phyloP scores from a whole-genome alignment of 2,329 filamentous ascomycete genomes.

The Ophiostoma ips region DNA sequence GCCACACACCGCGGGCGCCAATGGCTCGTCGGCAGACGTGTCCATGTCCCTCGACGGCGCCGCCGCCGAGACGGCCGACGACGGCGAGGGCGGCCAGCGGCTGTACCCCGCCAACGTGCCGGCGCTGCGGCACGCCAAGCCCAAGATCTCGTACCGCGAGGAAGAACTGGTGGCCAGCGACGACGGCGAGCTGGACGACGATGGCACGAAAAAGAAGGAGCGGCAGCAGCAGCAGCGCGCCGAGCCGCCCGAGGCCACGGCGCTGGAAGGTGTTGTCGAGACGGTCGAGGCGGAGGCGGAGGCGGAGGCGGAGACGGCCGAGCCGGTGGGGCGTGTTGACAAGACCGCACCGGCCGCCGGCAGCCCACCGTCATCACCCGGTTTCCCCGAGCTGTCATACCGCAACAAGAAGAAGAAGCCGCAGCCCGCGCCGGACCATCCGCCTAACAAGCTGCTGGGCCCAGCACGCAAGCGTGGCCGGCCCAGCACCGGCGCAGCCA shows the following conservation, averaged over 20 bases:
- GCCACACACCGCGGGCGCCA: too few relatives aligned
- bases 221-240: neutral
- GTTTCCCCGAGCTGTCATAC: neutral
- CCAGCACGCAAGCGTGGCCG: constrained; percentile 12
- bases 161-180: constrained; percentile 7
- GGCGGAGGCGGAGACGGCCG: neutral
- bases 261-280: neutral
- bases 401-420: neutral
- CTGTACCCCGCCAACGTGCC: constrained; percentile 6
- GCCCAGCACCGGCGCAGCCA: constrained; percentile 1
- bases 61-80: constrained; percentile 2
- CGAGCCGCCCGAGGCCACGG: neutral
- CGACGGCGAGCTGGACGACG: constrained; percentile 7
- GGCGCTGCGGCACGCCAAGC: constrained; percentile 10
- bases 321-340: too few relatives aligned
- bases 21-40: too few relatives aligned
- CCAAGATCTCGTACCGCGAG: constrained; percentile 8
- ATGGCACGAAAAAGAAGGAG: neutral
- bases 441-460: neutral
- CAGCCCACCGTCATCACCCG: neutral
- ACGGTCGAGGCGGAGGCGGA: neutral
- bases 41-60: constrained; percentile 10
- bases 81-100: neutral
- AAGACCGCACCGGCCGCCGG: neutral
- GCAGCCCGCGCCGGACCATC: neutral